Evolutionary conservation across 345 rosid genomes (phyloP), one percentile per base, ranked within the genome.

Genomic region (Anastatica hierochuntica): DNA sequence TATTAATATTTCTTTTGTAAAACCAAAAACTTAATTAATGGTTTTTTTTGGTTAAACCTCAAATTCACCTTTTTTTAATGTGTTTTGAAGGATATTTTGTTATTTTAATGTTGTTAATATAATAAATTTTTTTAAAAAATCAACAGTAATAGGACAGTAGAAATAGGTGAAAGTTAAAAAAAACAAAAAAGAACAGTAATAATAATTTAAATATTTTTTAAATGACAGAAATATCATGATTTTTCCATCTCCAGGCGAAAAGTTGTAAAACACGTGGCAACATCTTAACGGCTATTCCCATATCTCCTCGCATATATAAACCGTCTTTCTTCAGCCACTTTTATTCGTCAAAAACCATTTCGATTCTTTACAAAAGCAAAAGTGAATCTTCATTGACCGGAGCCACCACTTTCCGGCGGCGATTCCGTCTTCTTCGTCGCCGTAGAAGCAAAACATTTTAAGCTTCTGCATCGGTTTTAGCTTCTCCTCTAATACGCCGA

Each of bases 351-450:
- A 18, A 39, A 40, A 51, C 26, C 43, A 40, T 57, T 36, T 29
- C 26, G 58, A 24, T 26, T 18, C 26, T 10, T 40, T 47, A 35
- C 14, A 29, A n/a, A 5, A 29, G 9, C 9, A n/a, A n/a, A n/a
- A n/a, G 10, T 42, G 50, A 16, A 18, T 8, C 23, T 34, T 48
- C 33, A 4, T 55, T 11, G 17, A 34, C 64, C n/a, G 42, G 64
- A 50, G 64, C 53, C 53, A 65, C 40, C 70, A 50, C 14, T 43
- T 44, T 26, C n/a, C 0, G 51, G 45, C 58, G 64, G 70, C 58
- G 63, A 10, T 19, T 57, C 63, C 43, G 44, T 50, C 49, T 10
- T 53, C 29, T 5, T 15, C 6, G 21, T 3, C 6, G 6, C 8
- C 6, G 3, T 26, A 10, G 12, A 44, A 53, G 48, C 48, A 63